These are phyloP conservation scores for Aspergillus latus DNA, from an alignment of 2,329 filamentous ascomycete genomes.

Conservation along the genomic window DNA sequence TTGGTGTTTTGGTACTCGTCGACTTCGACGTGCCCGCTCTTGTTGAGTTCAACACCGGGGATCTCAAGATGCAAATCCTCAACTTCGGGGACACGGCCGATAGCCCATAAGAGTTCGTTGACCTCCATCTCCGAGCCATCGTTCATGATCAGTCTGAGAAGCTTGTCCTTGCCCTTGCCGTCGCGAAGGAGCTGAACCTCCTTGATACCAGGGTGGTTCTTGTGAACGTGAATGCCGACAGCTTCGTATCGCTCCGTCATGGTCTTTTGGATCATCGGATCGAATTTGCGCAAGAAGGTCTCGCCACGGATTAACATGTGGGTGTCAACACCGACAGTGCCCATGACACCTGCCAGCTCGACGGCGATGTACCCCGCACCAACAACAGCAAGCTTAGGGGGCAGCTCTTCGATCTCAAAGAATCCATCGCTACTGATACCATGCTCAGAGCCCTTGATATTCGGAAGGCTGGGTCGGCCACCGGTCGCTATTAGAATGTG, in stretches of 20 bases:
- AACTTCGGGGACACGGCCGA: slow-evolving; percentile 49
- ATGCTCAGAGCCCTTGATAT: slow-evolving; percentile 48
- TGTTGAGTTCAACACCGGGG: slow-evolving; percentile 43
- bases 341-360: slow-evolving; percentile 52
- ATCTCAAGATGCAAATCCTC: slow-evolving; percentile 44
- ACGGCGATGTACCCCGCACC: slow-evolving; percentile 55
- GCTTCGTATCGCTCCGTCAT: slow-evolving; percentile 54
- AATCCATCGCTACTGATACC: slow-evolving; percentile 55
- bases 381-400: slow-evolving; percentile 51
- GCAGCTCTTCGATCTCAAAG: slow-evolving; percentile 52
- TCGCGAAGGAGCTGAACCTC: slow-evolving; percentile 48
- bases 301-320: slow-evolving; percentile 53
- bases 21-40: slow-evolving; percentile 45
- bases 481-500: slow-evolving; percentile 53
- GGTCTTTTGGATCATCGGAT: slow-evolving; percentile 54
- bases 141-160: slow-evolving; percentile 45
- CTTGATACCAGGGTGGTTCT: slow-evolving; percentile 48
- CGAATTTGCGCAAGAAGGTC: slow-evolving; percentile 52
- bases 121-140: slow-evolving; percentile 47
- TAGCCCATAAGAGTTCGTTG: slow-evolving; percentile 53
- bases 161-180: slow-evolving; percentile 49
- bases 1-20: slow-evolving; percentile 54
- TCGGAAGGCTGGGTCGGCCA: slow-evolving; percentile 42
- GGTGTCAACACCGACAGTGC: slow-evolving; percentile 50
- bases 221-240: slow-evolving; percentile 50